Conservation (phyloP, 2,329 filamentous ascomycete species). For the Aspergillus sp. region DNA sequence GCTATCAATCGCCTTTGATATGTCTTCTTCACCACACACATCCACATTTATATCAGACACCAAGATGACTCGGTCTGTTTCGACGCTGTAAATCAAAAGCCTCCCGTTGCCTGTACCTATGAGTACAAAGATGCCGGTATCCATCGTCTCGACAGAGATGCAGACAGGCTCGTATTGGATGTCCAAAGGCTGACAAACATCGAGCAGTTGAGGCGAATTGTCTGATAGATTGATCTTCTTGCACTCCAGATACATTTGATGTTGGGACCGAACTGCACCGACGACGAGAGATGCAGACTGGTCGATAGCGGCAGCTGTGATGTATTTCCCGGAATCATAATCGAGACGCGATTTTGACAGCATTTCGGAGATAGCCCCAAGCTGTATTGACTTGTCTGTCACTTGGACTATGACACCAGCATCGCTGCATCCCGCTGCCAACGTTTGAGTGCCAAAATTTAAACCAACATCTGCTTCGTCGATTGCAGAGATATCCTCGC, state of each 20-base stretch:
- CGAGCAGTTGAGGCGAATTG: conserved; percentile 18
- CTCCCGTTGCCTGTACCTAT: conserved; percentile 41
- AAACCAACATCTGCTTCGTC: conserved; percentile 40
- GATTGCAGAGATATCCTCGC: conserved; percentile 39
- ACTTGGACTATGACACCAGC: conserved; percentile 42
- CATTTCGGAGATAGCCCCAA: conserved; percentile 25
- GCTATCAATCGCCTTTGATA: conserved; percentile 37
- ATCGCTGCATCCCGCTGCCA: conserved; percentile 42
- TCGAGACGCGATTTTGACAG: conserved; percentile 21
- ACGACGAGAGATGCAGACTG: conserved; percentile 27
- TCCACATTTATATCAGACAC: conserved; percentile 25
- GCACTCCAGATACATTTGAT: conserved; percentile 28
- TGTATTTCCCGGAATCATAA: conserved; percentile 21
- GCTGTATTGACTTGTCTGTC: conserved; percentile 36
- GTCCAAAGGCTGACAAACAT: conserved; percentile 20
- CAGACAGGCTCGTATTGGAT: conserved; percentile 38
- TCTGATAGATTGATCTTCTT: conserved; percentile 20
- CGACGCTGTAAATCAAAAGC: conserved; percentile 31
- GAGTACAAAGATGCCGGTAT: conserved; percentile 31
- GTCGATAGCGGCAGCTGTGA: conserved; percentile 33
- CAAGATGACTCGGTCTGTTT: conserved; percentile 18
- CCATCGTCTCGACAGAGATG: conserved; percentile 30
- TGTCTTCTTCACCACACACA: conserved; percentile 21
- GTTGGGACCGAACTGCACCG: conserved; percentile 24
- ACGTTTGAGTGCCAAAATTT: conserved; percentile 42